These are phyloP conservation scores for Anthracocystis setariae DNA, from an alignment of 1,284 basidiomycete species.

Conservation along the genomic window DNA sequence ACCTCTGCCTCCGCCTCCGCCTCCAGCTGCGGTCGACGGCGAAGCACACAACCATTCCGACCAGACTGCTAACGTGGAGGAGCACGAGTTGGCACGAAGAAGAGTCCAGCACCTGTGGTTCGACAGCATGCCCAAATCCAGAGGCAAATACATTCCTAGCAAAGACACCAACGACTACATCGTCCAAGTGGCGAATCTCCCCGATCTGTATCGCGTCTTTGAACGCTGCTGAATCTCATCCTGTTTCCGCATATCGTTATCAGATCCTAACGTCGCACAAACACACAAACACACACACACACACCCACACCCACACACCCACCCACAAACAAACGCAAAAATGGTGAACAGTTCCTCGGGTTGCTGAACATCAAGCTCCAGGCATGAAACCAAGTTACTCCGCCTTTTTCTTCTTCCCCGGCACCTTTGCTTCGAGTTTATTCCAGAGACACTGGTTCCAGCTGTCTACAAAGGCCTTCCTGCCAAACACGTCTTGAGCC, in stretches of 20 bases:
- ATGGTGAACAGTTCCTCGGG: no score
- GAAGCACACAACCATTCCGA: background rate
- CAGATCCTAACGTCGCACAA: no score
- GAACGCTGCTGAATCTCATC: constrained; percentile 54
- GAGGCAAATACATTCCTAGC: constrained; percentile 34
- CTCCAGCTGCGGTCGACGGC: background rate
- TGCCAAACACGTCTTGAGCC: constrained; percentile 41
- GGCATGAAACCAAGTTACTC: background rate
- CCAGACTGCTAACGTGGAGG: constrained; percentile 8
- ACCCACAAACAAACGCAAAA: no score
- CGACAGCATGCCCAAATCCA: constrained; percentile 47
- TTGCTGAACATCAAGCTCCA: no score
- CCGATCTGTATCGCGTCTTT: constrained; percentile 66
- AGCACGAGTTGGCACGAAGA: constrained; percentile 16
- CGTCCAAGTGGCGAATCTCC: constrained; percentile 59
- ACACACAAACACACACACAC: no score
- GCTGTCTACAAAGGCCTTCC: constrained; percentile 28
- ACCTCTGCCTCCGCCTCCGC: constrained; percentile 68
- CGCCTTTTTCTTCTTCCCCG: background rate
- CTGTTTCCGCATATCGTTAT: no score
- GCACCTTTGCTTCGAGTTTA: constrained; percentile 8
- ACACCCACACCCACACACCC: no score
- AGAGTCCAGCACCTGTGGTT: constrained; percentile 57
- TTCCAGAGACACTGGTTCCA: constrained; percentile 44
- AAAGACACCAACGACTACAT: constrained; percentile 35